Percentiles rank a stretch among this genome's conserved stretches.
phyloP scores from a whole-genome alignment of 75 land plant species.

The Pinus taeda region DNA sequence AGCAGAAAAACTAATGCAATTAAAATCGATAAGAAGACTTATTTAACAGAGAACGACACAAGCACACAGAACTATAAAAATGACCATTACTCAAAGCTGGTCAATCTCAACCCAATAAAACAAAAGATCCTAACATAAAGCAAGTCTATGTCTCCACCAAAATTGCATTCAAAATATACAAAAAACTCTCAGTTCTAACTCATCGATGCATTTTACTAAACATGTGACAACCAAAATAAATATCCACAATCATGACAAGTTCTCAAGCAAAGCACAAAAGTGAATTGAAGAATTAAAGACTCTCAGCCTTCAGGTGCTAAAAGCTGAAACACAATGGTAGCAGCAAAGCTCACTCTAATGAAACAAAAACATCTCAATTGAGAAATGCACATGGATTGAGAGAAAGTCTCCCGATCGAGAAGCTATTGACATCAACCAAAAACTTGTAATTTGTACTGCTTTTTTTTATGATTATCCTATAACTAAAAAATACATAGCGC shows the following conservation, averaged over 20 bases:
- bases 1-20: background rate
- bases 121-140: background rate
- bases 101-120: background rate
- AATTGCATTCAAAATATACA: background rate
- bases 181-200: no score
- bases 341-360: background rate
- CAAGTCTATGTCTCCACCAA: background rate
- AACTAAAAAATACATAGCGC: no score
- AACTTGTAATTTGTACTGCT: no score
- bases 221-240: background rate
- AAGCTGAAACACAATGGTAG: background rate
- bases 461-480: no score
- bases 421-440: background rate
- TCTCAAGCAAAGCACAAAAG: no score
- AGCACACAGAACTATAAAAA: background rate
- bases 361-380: background rate
- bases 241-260: background rate
- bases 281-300: no score
- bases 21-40: background rate
- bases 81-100: background rate
- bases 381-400: background rate
- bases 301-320: background rate
- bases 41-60: background rate
- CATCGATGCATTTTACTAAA: background rate
- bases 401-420: background rate